Conservation (phyloP, 148 eudicot species). For the Vaccinium darrowii region DNA sequence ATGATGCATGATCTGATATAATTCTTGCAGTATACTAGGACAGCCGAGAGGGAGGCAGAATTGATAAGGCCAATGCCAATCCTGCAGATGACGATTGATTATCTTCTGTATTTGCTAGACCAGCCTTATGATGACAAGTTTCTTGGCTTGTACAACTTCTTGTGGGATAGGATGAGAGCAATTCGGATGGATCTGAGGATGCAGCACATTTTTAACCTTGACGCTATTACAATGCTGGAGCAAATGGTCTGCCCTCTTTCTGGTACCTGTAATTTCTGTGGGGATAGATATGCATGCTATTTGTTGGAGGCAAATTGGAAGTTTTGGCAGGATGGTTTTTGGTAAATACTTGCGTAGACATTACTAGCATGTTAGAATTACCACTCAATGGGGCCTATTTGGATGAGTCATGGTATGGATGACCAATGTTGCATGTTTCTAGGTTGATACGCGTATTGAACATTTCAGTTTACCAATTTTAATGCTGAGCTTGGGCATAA, state of each 20-base stretch:
- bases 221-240: constrained; percentile 89
- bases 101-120: constrained; percentile 78
- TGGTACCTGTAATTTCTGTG: constrained; percentile 10
- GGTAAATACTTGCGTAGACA: constrained; percentile 2
- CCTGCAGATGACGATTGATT: constrained; percentile 79
- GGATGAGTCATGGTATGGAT: not conserved
- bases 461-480: not conserved
- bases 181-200: constrained; percentile 97
- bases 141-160: constrained; percentile 86
- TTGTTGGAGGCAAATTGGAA: not conserved
- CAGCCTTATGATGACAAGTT: constrained; percentile 77
- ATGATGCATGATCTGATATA: constrained; percentile 14
- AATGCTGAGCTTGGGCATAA: not conserved
- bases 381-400: not conserved
- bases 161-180: constrained; percentile 99
- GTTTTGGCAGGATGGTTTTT: not conserved
- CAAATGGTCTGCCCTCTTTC: constrained; percentile 70
- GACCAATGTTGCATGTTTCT: not conserved
- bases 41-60: constrained; percentile 92
- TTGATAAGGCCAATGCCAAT: constrained; percentile 89
- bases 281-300: constrained; percentile 10
- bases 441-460: not conserved
- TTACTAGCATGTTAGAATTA: not conserved
- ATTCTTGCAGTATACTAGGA: constrained; percentile 84
- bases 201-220: constrained; percentile 88